Evolutionary conservation across 2,329 filamentous ascomycete species (phyloP), one percentile per base, ranked within the genome.

Genomic region (Phialophora chinensis): DNA sequence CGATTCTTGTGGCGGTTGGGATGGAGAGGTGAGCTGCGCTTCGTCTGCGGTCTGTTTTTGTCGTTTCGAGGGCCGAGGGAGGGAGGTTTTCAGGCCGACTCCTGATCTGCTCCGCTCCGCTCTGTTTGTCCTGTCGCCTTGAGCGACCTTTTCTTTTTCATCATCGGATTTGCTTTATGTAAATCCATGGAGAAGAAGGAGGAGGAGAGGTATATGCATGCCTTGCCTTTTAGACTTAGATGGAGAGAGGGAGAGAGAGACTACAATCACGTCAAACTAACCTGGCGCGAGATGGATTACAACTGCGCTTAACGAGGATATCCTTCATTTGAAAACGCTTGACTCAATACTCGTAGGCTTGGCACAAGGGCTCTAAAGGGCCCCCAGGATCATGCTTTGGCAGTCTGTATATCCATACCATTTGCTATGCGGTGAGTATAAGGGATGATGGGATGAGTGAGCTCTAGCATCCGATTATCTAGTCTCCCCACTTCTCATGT

Each of bases 91-190:
- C 35, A 60, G 62, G 62, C 62, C 62, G 56, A 65, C 60, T 65
- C 62, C 62, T 67, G 65, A 47, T 55, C 53, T 29, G 53, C 56
- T 49, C 35, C 38, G 17, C 38, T 8, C 38, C 38, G 17, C 17
- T 23, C 23, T n/a, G 49, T 27, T n/a, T 17, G 2, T 7, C 38
- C 20, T 8, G 31, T 52, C 47, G 31, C 20, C 49, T 61, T 58
- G n/a, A 20, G 20, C n/a, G 20, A 55, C 29, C 12, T 54, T 50
- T 57, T 42, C 54, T 67, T 67, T 67, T 67, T 67, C 65, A 67
- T 67, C 53, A 42, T 62, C 33, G 62, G 42, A 17, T 31, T 50
- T 64, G 61, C 65, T 58, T 67, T 53, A 58, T 56, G 65, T 56
- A 57, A 33, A 44, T 4, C 42, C 52, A 38, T 64, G 65, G 65